Base-by-base conservation (phyloP, 1,284 basidiomycete genomes). In the Chalciporus sp. region DNA sequence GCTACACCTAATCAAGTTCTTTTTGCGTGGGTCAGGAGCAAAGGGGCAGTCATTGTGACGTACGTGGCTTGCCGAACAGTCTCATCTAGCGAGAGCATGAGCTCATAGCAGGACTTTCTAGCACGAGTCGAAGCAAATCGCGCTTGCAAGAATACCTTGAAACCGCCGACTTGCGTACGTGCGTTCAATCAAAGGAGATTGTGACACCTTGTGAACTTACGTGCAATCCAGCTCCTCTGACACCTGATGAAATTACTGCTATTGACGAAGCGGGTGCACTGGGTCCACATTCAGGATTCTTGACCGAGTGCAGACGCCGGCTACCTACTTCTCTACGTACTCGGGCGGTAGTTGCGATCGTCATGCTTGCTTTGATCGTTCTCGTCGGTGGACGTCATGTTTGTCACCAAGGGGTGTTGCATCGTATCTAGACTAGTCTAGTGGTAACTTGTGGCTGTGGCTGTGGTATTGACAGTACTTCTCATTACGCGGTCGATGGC, bases 1-100 rank as follows among this genome's bases (percentile, higher is more conserved):
- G 82, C 80, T 11, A 81, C 82, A 35, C 79, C 86, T 0, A 85
- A 84, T n/a, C 90, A 92, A 67, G 82, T 91, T 26, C 67, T 92
- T 2, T 79, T 90, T 33, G 72, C 80, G 4, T 90, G 88, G 88
- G 81, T 83, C 4, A 80, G 76, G 62, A 76, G 77, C 6, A 90
- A 90, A 69, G 84, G 84, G 6, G 80, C 76, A 5, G 80, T 85
- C 10, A 81, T 86, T 50, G 83, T 90, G 53, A 88, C 86, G 82
- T 86, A 70, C 43, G 80, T 72, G 12, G 42, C 31, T 33, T 52
- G 31, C 26, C 6, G 16, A 23, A 12, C 31, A 33, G 11, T 33
- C 11, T 11, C 12, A 33, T 12, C 31, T 33, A 12, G 11, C 31
- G 11, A 33, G 31, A 2, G 31, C 31, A 5, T 33, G 31, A 12